phyloP scores from a whole-genome alignment of 495 filamentous ascomycete species.

The Annulohypoxylon nitens region DNA sequence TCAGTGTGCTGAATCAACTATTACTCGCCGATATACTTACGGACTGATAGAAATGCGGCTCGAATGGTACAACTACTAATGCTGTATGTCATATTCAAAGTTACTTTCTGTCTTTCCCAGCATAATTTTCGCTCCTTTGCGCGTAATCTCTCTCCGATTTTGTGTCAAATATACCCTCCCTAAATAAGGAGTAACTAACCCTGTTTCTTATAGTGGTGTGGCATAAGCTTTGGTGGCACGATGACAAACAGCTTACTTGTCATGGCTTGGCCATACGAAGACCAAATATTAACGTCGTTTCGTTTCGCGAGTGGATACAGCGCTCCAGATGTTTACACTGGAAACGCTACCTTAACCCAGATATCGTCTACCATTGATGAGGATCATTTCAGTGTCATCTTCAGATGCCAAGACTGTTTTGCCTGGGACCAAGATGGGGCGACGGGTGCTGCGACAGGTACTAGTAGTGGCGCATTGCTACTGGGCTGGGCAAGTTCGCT shows the following conservation, averaged over 20 bases:
- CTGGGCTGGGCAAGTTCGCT: constrained; percentile 64
- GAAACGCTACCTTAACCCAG: constrained; percentile 68
- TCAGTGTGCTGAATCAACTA: constrained; percentile 11
- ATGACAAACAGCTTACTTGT: constrained; percentile 72
- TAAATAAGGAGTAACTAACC: no score
- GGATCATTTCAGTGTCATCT: constrained; percentile 68
- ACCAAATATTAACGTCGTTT: constrained; percentile 67
- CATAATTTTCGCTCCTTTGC: no score
- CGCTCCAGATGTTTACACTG: constrained; percentile 68
- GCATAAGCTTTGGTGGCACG: constrained; percentile 66
- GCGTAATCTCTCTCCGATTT: no score
- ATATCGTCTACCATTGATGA: constrained; percentile 69
- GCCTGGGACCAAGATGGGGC: constrained; percentile 66
- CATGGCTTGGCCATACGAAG: constrained; percentile 66
- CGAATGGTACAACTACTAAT: constrained; percentile 43
- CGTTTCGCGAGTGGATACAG: constrained; percentile 70
- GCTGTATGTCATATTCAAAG: constrained; percentile 43
- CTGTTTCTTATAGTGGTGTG: constrained; percentile 58
- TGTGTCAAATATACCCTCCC: no score
- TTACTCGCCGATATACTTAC: constrained; percentile 41
- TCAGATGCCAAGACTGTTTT: constrained; percentile 73
- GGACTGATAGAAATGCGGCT: constrained; percentile 29
- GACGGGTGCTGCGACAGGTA: constrained; percentile 53
- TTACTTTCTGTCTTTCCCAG: no score
- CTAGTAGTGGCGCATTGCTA: constrained; percentile 53